Percentiles rank a stretch among this genome's conserved stretches.
phyloP scores from a whole-genome alignment of 2,329 filamentous ascomycete species.

The Aspergillus caelatus region DNA sequence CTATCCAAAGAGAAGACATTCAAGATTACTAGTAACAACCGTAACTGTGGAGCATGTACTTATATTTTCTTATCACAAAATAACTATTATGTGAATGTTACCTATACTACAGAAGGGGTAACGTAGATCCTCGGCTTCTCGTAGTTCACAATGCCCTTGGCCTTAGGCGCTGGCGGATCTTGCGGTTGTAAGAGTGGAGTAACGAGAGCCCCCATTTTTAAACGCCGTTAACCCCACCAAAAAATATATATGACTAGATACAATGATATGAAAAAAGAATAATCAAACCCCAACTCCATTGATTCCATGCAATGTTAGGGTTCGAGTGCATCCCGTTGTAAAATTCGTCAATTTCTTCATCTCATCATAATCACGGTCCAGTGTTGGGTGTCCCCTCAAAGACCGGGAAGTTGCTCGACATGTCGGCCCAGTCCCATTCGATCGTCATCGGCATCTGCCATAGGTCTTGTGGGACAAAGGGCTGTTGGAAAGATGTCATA shows the following conservation, averaged over 20 bases:
- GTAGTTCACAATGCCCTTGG: background rate
- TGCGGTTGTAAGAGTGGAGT: background rate
- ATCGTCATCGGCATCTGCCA: conserved; percentile 96
- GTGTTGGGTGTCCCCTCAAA: conserved; percentile 34
- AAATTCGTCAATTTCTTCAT: conserved; percentile 16
- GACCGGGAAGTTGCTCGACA: conserved; percentile 41
- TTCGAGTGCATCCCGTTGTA: background rate
- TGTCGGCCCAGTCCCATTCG: conserved; percentile 78
- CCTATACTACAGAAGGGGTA: background rate
- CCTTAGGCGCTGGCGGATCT: background rate
- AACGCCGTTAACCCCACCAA: conserved; percentile 15
- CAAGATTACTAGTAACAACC: background rate
- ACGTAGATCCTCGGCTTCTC: background rate
- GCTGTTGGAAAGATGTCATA: conserved; percentile 69
- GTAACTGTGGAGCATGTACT: background rate
- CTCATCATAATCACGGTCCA: conserved; percentile 28
- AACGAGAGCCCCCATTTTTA: background rate
- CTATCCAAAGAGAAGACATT: background rate
- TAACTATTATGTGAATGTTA: background rate
- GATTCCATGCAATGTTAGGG: conserved; percentile 3
- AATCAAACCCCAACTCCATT: conserved; percentile 6
- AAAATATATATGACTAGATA: background rate
- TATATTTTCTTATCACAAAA: background rate
- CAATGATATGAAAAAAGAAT: background rate
- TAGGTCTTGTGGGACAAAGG: conserved; percentile 87